A percentile compares a stretch with the other conserved stretches of the same genome.
These are phyloP conservation scores for Oleoguttula mirabilis DNA, from an alignment of 495 filamentous ascomycete species.

Conservation along the genomic window DNA sequence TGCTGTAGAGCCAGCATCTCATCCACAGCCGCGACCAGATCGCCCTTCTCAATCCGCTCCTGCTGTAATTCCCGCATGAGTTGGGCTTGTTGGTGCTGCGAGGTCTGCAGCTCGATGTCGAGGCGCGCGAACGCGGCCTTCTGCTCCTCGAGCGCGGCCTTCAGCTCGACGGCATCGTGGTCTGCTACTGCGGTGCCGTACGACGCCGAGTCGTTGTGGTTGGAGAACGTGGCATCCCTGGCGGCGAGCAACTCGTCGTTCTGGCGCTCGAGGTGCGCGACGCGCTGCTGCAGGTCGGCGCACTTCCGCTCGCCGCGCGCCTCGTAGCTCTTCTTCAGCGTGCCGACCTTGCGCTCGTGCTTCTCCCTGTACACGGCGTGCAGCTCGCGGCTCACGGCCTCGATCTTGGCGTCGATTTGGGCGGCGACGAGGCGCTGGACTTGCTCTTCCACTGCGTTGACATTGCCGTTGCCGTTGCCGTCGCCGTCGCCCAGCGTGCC, in stretches of 20 bases:
- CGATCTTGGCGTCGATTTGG: conserved; percentile 65
- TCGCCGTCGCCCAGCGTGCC: conserved; percentile 17
- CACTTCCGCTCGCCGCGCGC: conserved; percentile 76
- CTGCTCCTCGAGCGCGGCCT: conserved; percentile 41
- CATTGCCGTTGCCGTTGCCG: conserved; percentile 15
- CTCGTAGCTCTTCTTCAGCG: conserved; percentile 91
- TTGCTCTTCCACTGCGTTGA: conserved; percentile 12
- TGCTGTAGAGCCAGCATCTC: conserved; percentile 59
- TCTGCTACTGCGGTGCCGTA: conserved; percentile 2
- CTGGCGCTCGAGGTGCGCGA: conserved; percentile 55
- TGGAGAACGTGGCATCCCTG: conserved; percentile 52
- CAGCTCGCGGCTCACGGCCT: conserved; percentile 76
- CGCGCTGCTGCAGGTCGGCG: conserved; percentile 55
- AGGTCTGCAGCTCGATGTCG: conserved; percentile 49
- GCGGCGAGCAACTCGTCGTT: conserved; percentile 59
- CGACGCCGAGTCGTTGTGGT: conserved; percentile 36
- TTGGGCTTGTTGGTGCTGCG: conserved; percentile 53
- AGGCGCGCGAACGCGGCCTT: conserved; percentile 54
- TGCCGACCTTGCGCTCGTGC: conserved; percentile 87
- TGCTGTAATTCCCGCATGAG: conserved; percentile 54
- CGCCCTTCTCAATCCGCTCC: conserved; percentile 84
- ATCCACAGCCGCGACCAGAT: conserved; percentile 83
- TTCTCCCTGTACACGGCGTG: conserved; percentile 93
- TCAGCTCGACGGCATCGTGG: conserved; percentile 36
- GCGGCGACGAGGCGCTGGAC: conserved; percentile 19